Base-by-base conservation (phyloP, 1,284 basidiomycete genomes). In the Coriolopsis trogii region DNA sequence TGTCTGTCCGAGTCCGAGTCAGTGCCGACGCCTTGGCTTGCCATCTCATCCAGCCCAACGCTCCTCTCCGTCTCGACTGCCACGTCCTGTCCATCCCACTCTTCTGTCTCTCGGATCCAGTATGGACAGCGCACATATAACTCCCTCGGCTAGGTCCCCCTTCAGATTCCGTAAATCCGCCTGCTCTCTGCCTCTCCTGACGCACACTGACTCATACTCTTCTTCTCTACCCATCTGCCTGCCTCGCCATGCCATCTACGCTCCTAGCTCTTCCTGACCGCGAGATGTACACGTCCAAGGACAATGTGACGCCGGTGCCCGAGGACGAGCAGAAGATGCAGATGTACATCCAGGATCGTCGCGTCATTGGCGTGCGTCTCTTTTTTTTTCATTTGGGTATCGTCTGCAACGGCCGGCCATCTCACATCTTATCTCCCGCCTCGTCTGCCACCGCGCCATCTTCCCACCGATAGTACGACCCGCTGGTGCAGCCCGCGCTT, bases 401-500 rank as follows among this genome's bases (percentile, higher is more conserved):
- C 18, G 5, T 28, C n/a, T 23, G 9, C 30, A 2, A 4, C 13
- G 20, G 24, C 13, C 49, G 20, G 7, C 23, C 9, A 16, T 41
- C 38, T 50, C 21, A 40, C 30, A 48, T 51, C 52, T 39, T 53
- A 37, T 55, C 46, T 47, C 23, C 49, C 23, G 36, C 49, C 42
- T 34, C 51, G 28, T 28, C 37, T 50, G 38, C 40, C 41, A 40
- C 46, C 47, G 41, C 29, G 28, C 49, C 49, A 30, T 48, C 41
- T 43, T 51, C 6, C 33, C 13, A 13, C 31, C 9, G 1, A 34
- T 5, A 92, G 90, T 96, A 96, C 70, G 94, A 97, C 65, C 95
- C 95, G 7, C 83, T 98, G 34, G 86, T 96, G 58, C 91, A 95
- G 64, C 95, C 95, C 16, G 90, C 90, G 0, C 79, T 97, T 46